Conservation (phyloP, 352 stramenopile species). For the Pythium brassicae region DNA sequence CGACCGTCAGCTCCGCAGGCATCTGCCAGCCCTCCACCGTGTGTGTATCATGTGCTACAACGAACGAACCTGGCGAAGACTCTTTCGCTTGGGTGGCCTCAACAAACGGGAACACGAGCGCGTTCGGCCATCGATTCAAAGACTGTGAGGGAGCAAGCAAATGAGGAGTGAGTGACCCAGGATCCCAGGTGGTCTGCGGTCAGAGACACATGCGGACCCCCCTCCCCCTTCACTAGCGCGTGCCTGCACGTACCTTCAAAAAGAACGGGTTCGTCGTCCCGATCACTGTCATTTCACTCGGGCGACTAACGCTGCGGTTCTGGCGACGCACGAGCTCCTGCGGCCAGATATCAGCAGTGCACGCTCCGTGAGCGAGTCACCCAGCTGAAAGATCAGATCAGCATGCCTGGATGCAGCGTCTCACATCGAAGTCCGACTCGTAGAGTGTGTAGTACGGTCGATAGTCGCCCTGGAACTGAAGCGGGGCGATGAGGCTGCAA, state of each 20-base stretch:
- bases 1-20: too few relatives aligned
- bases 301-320: constrained; percentile 40
- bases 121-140: constrained; percentile 76
- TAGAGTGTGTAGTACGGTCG: constrained; percentile 86
- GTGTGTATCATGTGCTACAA: too few relatives aligned
- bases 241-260: constrained; percentile 48
- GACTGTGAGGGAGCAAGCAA: constrained; percentile 23
- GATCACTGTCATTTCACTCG: constrained; percentile 54
- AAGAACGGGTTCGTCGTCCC: constrained; percentile 88
- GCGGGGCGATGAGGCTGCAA: constrained; percentile 69
- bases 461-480: constrained; percentile 78
- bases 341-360: background rate
- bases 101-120: constrained; percentile 73
- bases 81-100: constrained; percentile 24
- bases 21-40: too few relatives aligned
- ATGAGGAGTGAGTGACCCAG: background rate
- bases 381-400: too few relatives aligned
- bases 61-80: constrained; percentile 11
- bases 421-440: constrained; percentile 79
- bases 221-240: too few relatives aligned
- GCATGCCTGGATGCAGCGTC: background rate
- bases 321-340: constrained; percentile 54
- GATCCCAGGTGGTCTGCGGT: background rate
- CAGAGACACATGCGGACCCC: too few relatives aligned
- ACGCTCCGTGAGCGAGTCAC: background rate